These are phyloP conservation scores for Aspergillus carbonarius DNA, from an alignment of 2,329 filamentous ascomycete genomes.

Conservation along the genomic window DNA sequence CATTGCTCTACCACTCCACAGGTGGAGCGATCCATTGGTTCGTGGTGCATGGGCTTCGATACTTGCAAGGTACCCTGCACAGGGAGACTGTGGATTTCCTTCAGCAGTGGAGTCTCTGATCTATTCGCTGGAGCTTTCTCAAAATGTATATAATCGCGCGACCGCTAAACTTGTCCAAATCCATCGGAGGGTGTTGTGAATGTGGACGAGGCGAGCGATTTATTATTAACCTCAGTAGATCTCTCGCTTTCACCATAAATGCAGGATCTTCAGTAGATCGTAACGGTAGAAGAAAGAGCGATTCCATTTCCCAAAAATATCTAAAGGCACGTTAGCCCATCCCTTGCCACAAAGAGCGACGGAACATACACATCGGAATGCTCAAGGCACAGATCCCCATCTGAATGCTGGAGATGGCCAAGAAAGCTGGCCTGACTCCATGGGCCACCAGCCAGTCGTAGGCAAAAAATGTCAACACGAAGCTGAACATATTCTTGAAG, in stretches of 20 bases:
- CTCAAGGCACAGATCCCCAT: conserved; percentile 72
- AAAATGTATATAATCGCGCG: background rate
- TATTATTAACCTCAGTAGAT: background rate
- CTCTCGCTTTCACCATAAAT: conserved; percentile 25
- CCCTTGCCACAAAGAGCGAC: background rate
- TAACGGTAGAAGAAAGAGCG: conserved; percentile 72
- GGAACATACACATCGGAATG: conserved; percentile 69
- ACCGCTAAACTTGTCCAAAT: background rate
- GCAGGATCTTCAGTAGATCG: conserved; percentile 60
- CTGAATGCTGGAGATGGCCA: conserved; percentile 73
- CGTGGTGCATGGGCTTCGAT: background rate
- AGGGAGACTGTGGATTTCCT: background rate
- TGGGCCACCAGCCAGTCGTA: conserved; percentile 73
- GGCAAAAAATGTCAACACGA: conserved; percentile 77
- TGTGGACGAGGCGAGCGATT: background rate
- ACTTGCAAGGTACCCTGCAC: background rate
- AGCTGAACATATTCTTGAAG: conserved; percentile 94
- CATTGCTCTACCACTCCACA: background rate
- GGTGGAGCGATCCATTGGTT: background rate
- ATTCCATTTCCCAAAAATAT: conserved; percentile 75
- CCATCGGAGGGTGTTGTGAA: background rate
- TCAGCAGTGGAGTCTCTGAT: background rate
- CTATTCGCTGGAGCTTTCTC: background rate
- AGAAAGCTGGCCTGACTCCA: conserved; percentile 63
- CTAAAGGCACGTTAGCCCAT: conserved; percentile 42